phyloP scores from a whole-genome alignment of 768 basidiomycete genomes.

The Pleurotus djamor region DNA sequence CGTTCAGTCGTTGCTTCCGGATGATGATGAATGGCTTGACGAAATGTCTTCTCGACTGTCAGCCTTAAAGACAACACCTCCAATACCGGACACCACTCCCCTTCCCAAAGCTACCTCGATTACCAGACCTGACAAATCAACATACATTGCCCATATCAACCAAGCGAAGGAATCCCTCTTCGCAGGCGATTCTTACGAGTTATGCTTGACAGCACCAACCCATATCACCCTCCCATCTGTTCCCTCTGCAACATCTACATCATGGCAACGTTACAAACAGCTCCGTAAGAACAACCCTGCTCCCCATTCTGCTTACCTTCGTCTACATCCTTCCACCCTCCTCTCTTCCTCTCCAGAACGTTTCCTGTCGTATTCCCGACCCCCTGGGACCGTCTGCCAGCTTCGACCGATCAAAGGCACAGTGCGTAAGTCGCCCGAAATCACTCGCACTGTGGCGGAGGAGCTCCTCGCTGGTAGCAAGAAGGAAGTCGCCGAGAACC shows the following conservation, averaged over 20 bases:
- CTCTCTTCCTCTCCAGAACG: constrained; percentile 91
- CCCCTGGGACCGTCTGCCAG: constrained; percentile 65
- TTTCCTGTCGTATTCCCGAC: constrained; percentile 79
- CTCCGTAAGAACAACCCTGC: constrained; percentile 83
- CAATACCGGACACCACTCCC: constrained; percentile 2
- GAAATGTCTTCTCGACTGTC: constrained; percentile 33
- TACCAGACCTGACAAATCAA: constrained; percentile 50
- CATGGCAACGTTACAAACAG: constrained; percentile 74
- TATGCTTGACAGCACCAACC: constrained; percentile 83
- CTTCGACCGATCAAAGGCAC: constrained; percentile 97
- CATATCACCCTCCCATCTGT: constrained; percentile 44
- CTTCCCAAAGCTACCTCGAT: constrained; percentile 21
- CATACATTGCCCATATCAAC: constrained; percentile 69
- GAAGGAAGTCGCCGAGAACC: constrained; percentile 95
- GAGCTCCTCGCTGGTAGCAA: constrained; percentile 57
- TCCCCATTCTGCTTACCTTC: constrained; percentile 81
- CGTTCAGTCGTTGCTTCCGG: constrained; percentile 62
- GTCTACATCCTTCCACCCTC: constrained; percentile 73
- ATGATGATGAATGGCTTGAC: constrained; percentile 62
- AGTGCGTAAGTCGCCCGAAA: constrained; percentile 63
- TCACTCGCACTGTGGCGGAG: constrained; percentile 67
- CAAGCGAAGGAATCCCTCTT: constrained; percentile 72
- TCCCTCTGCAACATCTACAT: constrained; percentile 36
- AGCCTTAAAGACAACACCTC: constrained; percentile 8
- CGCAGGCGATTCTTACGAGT: constrained; percentile 89